Evolutionary conservation across 352 stramenopile species (phyloP).

Genomic region (Blastocystis sp.): DNA sequence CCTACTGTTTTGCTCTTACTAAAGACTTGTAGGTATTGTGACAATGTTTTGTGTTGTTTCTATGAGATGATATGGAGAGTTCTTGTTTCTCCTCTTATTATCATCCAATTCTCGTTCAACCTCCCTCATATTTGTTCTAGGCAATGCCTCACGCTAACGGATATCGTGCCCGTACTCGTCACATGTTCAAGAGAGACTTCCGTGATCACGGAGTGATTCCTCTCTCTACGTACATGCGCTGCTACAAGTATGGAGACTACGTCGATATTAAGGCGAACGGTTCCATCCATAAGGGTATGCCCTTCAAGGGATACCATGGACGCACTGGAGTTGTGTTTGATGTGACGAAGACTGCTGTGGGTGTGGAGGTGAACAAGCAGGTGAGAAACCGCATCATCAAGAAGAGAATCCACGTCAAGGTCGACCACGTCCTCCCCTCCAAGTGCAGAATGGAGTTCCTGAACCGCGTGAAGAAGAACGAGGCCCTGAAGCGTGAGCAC

Average conservation of each 20-base stretch:
- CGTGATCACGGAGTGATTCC: conserved; percentile 85
- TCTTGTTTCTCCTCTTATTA: background rate
- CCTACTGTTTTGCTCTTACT: conserved; percentile 32
- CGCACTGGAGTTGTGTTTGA: conserved; percentile 97
- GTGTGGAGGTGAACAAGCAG: conserved; percentile 97
- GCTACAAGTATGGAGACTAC: conserved; percentile 98
- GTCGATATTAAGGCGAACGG: conserved; percentile 99
- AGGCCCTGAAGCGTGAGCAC: conserved; percentile 88
- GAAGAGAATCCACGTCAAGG: conserved; percentile 98
- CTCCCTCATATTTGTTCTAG: background rate
- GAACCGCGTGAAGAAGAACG: conserved; percentile 90
- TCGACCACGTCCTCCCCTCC: conserved; percentile 94
- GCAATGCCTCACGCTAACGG: conserved; percentile 97
- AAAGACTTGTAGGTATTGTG: background rate
- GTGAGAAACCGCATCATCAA: conserved; percentile 92
- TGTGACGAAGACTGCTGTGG: conserved; percentile 92
- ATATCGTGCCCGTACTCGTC: conserved; percentile 91
- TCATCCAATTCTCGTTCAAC: no score
- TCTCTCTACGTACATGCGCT: conserved; percentile 90
- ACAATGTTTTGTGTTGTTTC: background rate
- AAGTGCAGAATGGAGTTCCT: conserved; percentile 97
- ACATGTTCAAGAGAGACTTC: conserved; percentile 98
- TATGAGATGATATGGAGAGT: background rate
- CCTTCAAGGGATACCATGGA: conserved; percentile 99
- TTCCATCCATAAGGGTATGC: conserved; percentile 97